Base-by-base conservation (phyloP, 148 eudicot species). In the Drosera capensis region DNA sequence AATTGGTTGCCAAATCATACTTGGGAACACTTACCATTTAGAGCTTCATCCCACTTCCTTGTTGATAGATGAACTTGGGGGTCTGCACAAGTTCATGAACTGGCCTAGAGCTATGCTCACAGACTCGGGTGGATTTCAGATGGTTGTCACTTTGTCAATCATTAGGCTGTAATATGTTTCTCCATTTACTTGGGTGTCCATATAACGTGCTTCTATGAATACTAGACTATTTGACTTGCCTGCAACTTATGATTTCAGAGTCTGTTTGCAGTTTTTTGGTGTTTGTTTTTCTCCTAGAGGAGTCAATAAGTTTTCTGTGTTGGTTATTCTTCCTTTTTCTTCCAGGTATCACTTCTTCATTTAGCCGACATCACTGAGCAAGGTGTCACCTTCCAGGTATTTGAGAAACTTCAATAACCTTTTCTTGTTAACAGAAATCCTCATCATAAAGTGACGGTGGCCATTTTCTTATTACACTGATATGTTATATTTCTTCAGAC, bases 81-180 rank as follows among this genome's bases (percentile, higher is more conserved):
- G 94, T 40, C 85, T 82, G 23, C 96, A 86, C 63, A 82, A 74
- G 29, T 82, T 82, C 49, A 86, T 86, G 94, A 86, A 82, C 59
- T 86, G 96, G 94, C 80, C 75, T 15, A 79, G 96, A 63, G 94
- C 78, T 21, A 25, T 86, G 68, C 96, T 86, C 52, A 82, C 94
- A 2, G 96, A 82, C 52, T 82, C 96, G 35, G 96, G 96, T 48
- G 96, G 96, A 60, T 86, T 86, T 72, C 94, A 86, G 66, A 86
- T 82, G 96, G 96, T 86, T 48, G 56, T 45, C 17, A 30, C 63
- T 29, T 24, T 30, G 24, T 37, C 29, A 23, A 14, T 25, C 2
- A 45, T 20, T 43, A 21, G 23, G n/a, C 30, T 40, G 43, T 42
- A 40, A 25, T 25, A n/a, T 43, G 17, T 25, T 50, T 43, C 23